Conservation (phyloP, 192 early-diverging fungal species). For the Linnemannia exigua region DNA sequence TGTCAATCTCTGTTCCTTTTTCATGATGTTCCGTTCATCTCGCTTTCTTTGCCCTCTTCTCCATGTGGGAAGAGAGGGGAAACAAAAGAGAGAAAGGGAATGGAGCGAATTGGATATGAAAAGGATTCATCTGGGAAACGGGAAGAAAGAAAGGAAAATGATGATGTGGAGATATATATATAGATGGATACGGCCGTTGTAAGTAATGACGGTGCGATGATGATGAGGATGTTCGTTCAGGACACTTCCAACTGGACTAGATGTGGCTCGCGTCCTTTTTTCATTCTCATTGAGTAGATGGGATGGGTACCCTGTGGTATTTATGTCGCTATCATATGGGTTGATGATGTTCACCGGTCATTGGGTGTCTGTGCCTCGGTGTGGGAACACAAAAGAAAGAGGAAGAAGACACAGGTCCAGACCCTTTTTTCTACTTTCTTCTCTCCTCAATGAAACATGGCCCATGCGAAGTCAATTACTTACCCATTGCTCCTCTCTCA, state of each 20-base stretch:
- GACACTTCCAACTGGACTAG: neutral
- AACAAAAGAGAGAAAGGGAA: too few relatives aligned
- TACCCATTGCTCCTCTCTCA: too few relatives aligned
- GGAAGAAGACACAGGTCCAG: neutral
- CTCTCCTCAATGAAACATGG: neutral
- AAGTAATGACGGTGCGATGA: neutral
- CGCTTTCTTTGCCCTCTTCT: neutral
- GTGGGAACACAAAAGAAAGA: neutral
- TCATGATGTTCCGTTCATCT: neutral
- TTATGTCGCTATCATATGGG: too few relatives aligned
- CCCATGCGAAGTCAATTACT: too few relatives aligned
- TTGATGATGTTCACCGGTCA: too few relatives aligned
- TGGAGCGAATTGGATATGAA: neutral
- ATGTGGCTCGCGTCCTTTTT: neutral
- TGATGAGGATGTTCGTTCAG: too few relatives aligned
- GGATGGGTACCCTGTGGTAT: too few relatives aligned
- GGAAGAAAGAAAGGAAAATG: neutral
- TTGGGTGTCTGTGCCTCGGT: neutral
- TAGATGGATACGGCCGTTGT: neutral
- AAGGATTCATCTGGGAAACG: neutral
- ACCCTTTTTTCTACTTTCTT: neutral
- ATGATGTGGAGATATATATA: neutral
- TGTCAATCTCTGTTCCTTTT: neutral
- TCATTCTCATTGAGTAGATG: too few relatives aligned
- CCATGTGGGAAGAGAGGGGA: neutral